Percentiles rank a stretch among this genome's conserved stretches.
Conservation (phyloP, 805 yeast species). For the Lipomyces starkeyi region DNA sequence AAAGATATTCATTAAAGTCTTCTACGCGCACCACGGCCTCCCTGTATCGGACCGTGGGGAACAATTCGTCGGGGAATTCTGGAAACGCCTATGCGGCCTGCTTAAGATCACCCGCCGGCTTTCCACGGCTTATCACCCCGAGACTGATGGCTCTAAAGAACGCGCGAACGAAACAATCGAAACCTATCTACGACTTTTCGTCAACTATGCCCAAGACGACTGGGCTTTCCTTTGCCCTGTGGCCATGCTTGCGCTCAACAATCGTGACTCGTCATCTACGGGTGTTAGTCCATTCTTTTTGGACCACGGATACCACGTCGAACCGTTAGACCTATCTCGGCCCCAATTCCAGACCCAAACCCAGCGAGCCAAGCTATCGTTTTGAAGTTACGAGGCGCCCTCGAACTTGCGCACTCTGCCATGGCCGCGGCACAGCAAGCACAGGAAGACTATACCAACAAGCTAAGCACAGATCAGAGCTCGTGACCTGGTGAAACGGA, state of each 20-base stretch:
- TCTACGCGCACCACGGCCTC: background rate
- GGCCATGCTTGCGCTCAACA: background rate
- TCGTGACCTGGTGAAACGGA: too few species aligned
- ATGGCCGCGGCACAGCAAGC: background rate
- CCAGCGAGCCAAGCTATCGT: background rate
- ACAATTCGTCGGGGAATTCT: background rate
- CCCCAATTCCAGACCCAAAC: background rate
- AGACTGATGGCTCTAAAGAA: slow-evolving; percentile 18
- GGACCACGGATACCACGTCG: background rate
- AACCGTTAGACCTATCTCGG: background rate
- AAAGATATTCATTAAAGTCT: background rate
- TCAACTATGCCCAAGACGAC: background rate
- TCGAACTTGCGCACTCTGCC: background rate
- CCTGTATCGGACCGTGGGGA: background rate
- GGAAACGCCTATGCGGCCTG: background rate
- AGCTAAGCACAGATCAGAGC: too few species aligned
- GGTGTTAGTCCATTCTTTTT: background rate
- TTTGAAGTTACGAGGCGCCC: background rate
- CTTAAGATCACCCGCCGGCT: background rate
- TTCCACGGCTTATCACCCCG: slow-evolving; percentile 8
- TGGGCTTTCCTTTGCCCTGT: background rate
- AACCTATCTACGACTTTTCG: background rate
- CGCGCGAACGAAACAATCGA: slow-evolving; percentile 9
- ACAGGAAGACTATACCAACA: background rate
- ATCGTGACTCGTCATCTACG: background rate